A percentile compares a stretch with the other conserved stretches of the same genome.
phyloP scores from a whole-genome alignment of 2,329 filamentous ascomycete genomes.

The Penicillium sp. region DNA sequence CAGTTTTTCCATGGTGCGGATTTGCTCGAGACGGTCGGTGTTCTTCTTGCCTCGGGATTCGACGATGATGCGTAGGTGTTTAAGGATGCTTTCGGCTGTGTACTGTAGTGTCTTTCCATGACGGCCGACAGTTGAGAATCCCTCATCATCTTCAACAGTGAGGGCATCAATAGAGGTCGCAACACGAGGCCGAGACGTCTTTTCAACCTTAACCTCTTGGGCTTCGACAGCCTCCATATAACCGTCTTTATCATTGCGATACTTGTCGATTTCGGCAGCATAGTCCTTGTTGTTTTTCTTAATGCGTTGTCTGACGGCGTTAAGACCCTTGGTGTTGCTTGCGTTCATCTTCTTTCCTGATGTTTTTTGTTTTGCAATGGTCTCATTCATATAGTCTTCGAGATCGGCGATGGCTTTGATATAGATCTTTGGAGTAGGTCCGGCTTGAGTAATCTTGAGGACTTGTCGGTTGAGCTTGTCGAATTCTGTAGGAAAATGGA shows the following conservation, averaged over 20 bases:
- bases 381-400: slow-evolving; percentile 91
- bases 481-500: slow-evolving; percentile 61
- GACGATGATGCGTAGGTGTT: slow-evolving; percentile 87
- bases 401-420: slow-evolving; percentile 90
- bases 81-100: slow-evolving; percentile 96
- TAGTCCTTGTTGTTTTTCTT: slow-evolving; percentile 99
- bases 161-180: slow-evolving; percentile 48
- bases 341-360: slow-evolving; percentile 98
- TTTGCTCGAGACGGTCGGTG: slow-evolving; percentile 91
- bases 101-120: slow-evolving; percentile 86
- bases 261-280: slow-evolving; percentile 79
- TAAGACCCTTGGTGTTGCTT: slow-evolving; percentile 86
- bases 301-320: slow-evolving; percentile 96
- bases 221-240: slow-evolving; percentile 84
- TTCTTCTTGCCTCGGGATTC: slow-evolving; percentile 99
- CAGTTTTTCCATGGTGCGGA: slow-evolving; percentile 95
- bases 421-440: slow-evolving; percentile 83
- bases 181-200: slow-evolving; percentile 47
- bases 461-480: slow-evolving; percentile 91
- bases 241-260: slow-evolving; percentile 75
- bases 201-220: slow-evolving; percentile 51
- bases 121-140: slow-evolving; percentile 83
- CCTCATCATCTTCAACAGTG: slow-evolving; percentile 67
- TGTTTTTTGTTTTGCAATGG: slow-evolving; percentile 91
- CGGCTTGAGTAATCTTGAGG: slow-evolving; percentile 69